Evolutionary conservation across 768 basidiomycete species (phyloP).

Genomic region (Auriscalpium microsporum): DNA sequence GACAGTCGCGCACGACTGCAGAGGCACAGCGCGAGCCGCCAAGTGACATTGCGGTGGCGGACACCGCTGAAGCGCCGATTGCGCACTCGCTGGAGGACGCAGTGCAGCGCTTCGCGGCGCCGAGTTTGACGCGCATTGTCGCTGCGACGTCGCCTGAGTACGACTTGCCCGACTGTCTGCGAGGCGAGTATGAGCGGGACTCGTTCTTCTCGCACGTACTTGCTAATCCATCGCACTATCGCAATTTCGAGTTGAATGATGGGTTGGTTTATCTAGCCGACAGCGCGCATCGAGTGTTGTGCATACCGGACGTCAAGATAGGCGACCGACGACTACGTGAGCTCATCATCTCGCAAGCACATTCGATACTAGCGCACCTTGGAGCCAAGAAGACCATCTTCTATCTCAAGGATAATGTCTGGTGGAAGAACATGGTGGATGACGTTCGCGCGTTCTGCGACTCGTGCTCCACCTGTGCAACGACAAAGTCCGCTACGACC

Average conservation of each 20-base stretch:
- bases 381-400: conserved; percentile 26
- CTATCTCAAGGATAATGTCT: conserved; percentile 27
- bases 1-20: too few relatives aligned
- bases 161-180: conserved; percentile 9
- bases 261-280: conserved; percentile 16
- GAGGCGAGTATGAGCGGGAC: conserved; percentile 21
- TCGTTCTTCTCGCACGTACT: conserved; percentile 23
- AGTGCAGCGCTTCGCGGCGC: not conserved
- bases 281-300: conserved; percentile 8
- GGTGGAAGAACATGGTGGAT: conserved; percentile 29
- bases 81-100: not conserved
- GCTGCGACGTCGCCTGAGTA: not conserved
- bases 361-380: conserved; percentile 32
- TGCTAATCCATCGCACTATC: conserved; percentile 13
- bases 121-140: not conserved
- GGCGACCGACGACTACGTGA: conserved; percentile 19
- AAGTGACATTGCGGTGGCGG: too few relatives aligned
- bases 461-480: conserved; percentile 17
- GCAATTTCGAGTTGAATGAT: conserved; percentile 20
- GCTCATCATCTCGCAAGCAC: conserved; percentile 28
- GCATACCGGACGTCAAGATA: conserved; percentile 23
- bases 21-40: too few relatives aligned
- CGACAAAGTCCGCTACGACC: conserved; percentile 15
- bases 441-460: conserved; percentile 24
- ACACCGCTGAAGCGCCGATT: too few relatives aligned